Evolutionary conservation across 345 rosid species (phyloP).

Genomic region (Acer campestre): DNA sequence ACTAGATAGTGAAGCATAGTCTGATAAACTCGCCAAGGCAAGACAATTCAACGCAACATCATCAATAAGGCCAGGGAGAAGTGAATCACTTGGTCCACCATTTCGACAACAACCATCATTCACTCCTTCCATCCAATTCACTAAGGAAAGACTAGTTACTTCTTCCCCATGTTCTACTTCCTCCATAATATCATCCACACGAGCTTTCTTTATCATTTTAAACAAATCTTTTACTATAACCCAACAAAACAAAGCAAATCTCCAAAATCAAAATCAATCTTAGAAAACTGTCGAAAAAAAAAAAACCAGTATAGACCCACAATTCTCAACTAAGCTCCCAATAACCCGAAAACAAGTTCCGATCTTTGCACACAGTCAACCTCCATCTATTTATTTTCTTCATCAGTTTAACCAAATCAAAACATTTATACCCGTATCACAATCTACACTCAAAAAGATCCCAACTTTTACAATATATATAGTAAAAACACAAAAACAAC

Average conservation of each 20-base stretch:
- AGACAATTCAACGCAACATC: slow-evolving; percentile 74
- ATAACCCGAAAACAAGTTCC: slow-evolving; percentile 35
- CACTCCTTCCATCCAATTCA: slow-evolving; percentile 44
- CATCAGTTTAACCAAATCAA: slow-evolving; percentile 33
- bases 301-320: slow-evolving; percentile 15
- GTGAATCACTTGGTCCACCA: slow-evolving; percentile 68
- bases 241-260: slow-evolving; percentile 33
- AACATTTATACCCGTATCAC: slow-evolving; percentile 17
- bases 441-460: slow-evolving; percentile 13
- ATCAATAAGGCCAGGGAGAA: slow-evolving; percentile 78
- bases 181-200: slow-evolving; percentile 32
- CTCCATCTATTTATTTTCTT: slow-evolving; percentile 42
- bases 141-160: slow-evolving; percentile 22
- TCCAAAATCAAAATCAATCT: slow-evolving; percentile 28
- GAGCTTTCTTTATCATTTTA: slow-evolving; percentile 36
- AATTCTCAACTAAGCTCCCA: slow-evolving; percentile 32
- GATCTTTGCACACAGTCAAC: slow-evolving; percentile 36
- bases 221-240: slow-evolving; percentile 22
- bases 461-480: slow-evolving; percentile 16
- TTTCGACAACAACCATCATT: slow-evolving; percentile 47
- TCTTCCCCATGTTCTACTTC: slow-evolving; percentile 34
- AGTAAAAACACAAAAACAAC: background rate
- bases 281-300: slow-evolving; percentile 10
- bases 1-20: slow-evolving; percentile 56
- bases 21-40: slow-evolving; percentile 62